A percentile compares a stretch with the other conserved stretches of the same genome.
phyloP scores from a whole-genome alignment of 139 green algal genomes.

The Chlamydomonas sphaeroides region DNA sequence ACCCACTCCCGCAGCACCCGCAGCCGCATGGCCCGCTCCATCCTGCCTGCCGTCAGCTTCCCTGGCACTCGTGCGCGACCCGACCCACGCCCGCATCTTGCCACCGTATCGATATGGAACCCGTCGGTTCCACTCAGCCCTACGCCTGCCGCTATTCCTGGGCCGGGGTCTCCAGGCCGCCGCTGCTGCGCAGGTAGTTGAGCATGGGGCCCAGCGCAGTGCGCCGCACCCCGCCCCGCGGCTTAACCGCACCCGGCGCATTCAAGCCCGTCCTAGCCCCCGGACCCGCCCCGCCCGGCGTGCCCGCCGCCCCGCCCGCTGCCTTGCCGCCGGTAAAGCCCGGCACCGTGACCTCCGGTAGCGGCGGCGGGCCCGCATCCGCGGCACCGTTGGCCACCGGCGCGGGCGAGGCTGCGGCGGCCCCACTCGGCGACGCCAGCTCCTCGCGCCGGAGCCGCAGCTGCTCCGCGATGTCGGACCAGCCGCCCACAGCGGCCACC shows the following conservation, averaged over 20 bases:
- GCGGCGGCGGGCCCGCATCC: neutral
- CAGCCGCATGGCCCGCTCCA: no score
- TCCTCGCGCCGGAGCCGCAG: slow-evolving; percentile 9
- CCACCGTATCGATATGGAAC: no score
- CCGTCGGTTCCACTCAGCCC: no score
- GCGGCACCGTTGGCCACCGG: neutral
- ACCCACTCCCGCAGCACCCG: no score
- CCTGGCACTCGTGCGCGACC: no score
- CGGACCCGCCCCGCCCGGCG: neutral
- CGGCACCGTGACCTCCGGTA: slow-evolving; percentile 7
- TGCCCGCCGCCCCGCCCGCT: neutral
- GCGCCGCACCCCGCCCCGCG: slow-evolving; percentile 19
- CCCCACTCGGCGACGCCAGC: neutral
- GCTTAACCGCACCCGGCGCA: neutral
- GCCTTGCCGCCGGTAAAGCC: neutral
- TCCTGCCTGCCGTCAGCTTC: no score
- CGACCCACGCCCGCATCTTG: no score
- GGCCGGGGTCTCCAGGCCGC: no score
- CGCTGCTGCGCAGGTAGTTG: slow-evolving; percentile 10
- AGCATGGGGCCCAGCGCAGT: slow-evolving; percentile 16
- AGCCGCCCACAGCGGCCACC: slow-evolving; percentile 13
- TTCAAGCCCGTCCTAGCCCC: neutral
- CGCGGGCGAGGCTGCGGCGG: neutral
- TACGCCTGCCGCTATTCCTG: no score
- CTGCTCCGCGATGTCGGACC: slow-evolving; percentile 25